These are phyloP conservation scores for Lipomyces mesembrius DNA, from an alignment of 805 yeast species.

Conservation along the genomic window DNA sequence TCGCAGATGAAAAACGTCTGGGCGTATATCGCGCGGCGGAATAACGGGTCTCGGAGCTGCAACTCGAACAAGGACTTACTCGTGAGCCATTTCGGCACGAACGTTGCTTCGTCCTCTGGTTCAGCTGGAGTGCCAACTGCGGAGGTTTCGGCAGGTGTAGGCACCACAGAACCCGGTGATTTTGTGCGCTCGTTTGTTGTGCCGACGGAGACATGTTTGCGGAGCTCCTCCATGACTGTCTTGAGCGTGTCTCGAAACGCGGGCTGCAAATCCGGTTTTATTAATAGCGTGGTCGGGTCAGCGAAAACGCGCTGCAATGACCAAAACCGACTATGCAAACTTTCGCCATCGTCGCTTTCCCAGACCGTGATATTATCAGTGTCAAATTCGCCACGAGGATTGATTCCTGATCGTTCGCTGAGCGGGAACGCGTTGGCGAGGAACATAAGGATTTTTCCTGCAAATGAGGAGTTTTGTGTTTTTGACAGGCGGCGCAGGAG, in stretches of 20 bases:
- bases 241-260: constrained; percentile 31
- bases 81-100: constrained; percentile 48
- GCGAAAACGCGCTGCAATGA: constrained; percentile 42
- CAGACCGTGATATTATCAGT: constrained; percentile 42
- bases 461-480: constrained; percentile 44
- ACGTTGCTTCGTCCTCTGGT: constrained; percentile 19
- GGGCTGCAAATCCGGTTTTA: constrained; percentile 23
- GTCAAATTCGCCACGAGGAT: constrained; percentile 46
- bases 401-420: constrained; percentile 47
- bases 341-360: constrained; percentile 14
- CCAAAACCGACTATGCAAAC: constrained; percentile 43
- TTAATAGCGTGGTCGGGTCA: constrained; percentile 38
- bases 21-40: constrained; percentile 41
- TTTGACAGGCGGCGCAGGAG: constrained; percentile 45
- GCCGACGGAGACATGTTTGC: constrained; percentile 19
- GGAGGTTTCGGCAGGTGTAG: neutral
- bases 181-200: constrained; percentile 8
- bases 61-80: constrained; percentile 43
- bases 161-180: neutral
- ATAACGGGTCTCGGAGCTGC: constrained; percentile 44
- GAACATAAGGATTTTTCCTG: constrained; percentile 46
- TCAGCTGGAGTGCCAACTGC: neutral
- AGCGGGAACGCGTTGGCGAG: constrained; percentile 47
- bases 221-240: constrained; percentile 36
- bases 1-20: constrained; percentile 43